Conservation (phyloP, 2,329 filamentous ascomycete species). For the Fusarium ambrosium region DNA sequence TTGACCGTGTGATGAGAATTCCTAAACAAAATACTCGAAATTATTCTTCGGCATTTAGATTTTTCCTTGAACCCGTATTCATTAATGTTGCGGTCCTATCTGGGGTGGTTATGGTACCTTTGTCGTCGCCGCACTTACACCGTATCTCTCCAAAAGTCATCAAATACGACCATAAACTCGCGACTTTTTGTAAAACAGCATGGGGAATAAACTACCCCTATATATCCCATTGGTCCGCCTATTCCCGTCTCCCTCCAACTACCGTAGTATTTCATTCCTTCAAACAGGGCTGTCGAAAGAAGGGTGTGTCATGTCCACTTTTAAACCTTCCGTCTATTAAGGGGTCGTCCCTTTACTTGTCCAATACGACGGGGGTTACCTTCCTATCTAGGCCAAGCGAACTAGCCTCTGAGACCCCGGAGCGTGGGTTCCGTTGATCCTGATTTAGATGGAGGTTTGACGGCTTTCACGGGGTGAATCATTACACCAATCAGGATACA, state of each 20-base stretch:
- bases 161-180: not conserved
- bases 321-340: not conserved
- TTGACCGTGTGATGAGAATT: not conserved
- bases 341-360: not conserved
- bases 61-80: not conserved
- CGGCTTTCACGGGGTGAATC: not conserved
- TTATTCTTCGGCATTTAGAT: not conserved
- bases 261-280: not conserved
- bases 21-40: no score
- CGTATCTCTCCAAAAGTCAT: not conserved
- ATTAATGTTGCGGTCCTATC: not conserved
- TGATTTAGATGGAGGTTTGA: not conserved
- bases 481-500: not conserved
- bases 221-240: slow-evolving; percentile 1
- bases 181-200: not conserved
- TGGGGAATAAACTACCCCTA: not conserved
- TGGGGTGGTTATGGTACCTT: not conserved
- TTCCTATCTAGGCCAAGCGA: not conserved
- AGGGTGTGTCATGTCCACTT: not conserved
- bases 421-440: not conserved
- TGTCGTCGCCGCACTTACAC: not conserved
- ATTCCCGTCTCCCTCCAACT: not conserved
- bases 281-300: not conserved
- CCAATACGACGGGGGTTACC: not conserved
- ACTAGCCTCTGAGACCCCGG: not conserved